Base-by-base conservation (phyloP, 2,329 filamentous ascomycete species). In the Paecilomyces formosus region DNA sequence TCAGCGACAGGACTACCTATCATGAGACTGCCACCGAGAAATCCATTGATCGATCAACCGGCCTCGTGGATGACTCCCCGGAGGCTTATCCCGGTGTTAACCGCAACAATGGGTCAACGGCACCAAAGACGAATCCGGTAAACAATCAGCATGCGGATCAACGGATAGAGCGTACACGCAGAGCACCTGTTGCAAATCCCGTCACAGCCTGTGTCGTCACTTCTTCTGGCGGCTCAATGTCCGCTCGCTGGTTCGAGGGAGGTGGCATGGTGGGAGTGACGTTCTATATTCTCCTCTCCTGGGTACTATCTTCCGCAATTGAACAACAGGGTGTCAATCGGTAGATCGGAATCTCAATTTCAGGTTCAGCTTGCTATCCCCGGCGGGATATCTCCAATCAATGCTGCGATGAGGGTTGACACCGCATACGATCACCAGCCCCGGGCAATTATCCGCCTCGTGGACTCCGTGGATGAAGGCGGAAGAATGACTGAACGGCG, bases 111-210 rank as follows among this genome's bases (percentile, higher is more conserved):
- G 22, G 45, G 11, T 45, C 6, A 45, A 45, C 18, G 8, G n/a
- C 39, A 45, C n/a, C 28, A 54, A 22, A 22, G 21, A 12, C 50
- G 11, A 24, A 31, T 13, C 26, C 8, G 24, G 21, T 12, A 9
- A 21, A n/a, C n/a, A 28, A 24, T n/a, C 39, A 45, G 39, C 39
- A 45, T 45, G 39, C 26, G n/a, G 49, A 12, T 9, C 28, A 52
- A 39, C 56, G 26, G 18, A 55, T 58, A 30, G 30, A 39, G 69
- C 74, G 61, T 69, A 77, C 75, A 54, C 75, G 76, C 57, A 76
- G 70, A 30, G 70, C 76, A 54, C 76, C 76, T 18, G 72, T 71
- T 57, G 76, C 66, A 64, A 79, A 79, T 51, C 76, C 76, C 49
- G 72, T 70, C 58, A 70, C 68, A 3, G 74, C 76, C 59, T 76